phyloP scores from a whole-genome alignment of 345 rosid genomes.

The Sonneratia caseolaris region DNA sequence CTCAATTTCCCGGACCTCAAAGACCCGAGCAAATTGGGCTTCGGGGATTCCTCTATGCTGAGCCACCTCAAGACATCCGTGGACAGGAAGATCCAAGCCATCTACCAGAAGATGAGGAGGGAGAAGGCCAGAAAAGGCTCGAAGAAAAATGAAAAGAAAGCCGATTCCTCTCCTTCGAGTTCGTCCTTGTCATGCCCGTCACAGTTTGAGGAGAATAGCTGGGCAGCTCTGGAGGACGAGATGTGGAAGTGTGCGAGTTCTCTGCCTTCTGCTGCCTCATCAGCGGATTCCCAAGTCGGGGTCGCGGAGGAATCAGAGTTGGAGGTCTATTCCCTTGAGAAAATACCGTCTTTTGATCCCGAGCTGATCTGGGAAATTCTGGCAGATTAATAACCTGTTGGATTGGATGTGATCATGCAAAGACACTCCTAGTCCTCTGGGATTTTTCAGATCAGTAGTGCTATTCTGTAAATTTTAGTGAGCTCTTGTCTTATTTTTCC shows the following conservation, averaged over 20 bases:
- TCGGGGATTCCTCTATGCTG: conserved; percentile 41
- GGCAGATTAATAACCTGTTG: conserved; percentile 26
- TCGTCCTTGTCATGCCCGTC: conserved; percentile 22
- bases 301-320: conserved; percentile 4
- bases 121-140: conserved; percentile 45
- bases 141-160: conserved; percentile 21
- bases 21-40: conserved; percentile 44
- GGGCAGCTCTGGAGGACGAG: neutral
- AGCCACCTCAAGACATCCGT: conserved; percentile 47
- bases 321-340: conserved; percentile 55
- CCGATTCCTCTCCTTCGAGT: conserved; percentile 8
- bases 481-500: neutral
- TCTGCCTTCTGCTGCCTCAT: neutral
- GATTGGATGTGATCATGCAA: neutral
- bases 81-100: conserved; percentile 79
- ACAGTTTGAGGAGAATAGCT: neutral
- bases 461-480: neutral
- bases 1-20: conserved; percentile 74
- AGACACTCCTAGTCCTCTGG: neutral
- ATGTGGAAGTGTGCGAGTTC: conserved; percentile 1
- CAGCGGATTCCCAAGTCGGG: neutral
- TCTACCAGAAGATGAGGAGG: conserved; percentile 60
- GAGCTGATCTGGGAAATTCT: conserved; percentile 90
- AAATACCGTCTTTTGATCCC: conserved; percentile 81
- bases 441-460: neutral